Evolutionary conservation across 2,329 filamentous ascomycete species (phyloP).

Genomic region (Pseudogymnoascus sp.): DNA sequence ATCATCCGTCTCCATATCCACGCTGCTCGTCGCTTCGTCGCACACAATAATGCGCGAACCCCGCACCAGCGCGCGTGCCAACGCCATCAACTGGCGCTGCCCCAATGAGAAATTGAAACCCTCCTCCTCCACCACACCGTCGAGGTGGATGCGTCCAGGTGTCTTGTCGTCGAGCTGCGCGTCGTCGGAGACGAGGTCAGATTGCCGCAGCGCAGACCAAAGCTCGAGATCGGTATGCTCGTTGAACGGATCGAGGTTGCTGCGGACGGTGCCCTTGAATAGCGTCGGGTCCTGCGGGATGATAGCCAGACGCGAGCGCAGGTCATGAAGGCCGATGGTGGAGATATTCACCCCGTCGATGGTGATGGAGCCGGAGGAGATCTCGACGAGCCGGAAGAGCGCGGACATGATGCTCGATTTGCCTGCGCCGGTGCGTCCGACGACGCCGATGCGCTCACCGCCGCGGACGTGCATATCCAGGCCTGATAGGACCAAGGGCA

Average conservation of each 20-base stretch:
- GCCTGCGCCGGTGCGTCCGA: slow-evolving; percentile 73
- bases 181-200: slow-evolving; percentile 57
- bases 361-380: slow-evolving; percentile 52
- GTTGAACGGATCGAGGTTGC: slow-evolving; percentile 72
- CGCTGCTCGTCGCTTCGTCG: slow-evolving; percentile 87
- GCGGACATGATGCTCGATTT: slow-evolving; percentile 80
- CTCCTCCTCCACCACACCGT: slow-evolving; percentile 82
- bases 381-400: slow-evolving; percentile 66
- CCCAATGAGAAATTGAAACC: slow-evolving; percentile 93
- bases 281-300: slow-evolving; percentile 80
- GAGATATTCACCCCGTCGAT: slow-evolving; percentile 63
- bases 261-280: slow-evolving; percentile 71
- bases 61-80: slow-evolving; percentile 82
- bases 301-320: slow-evolving; percentile 69
- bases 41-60: slow-evolving; percentile 88
- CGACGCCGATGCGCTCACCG: slow-evolving; percentile 73
- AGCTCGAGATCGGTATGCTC: slow-evolving; percentile 71
- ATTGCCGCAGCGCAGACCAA: slow-evolving; percentile 69
- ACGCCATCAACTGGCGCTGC: slow-evolving; percentile 89
- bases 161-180: slow-evolving; percentile 27
- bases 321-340: slow-evolving; percentile 64
- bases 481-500: slow-evolving; percentile 65
- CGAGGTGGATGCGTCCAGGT: slow-evolving; percentile 65
- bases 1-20: slow-evolving; percentile 94
- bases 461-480: slow-evolving; percentile 63